phyloP scores from a whole-genome alignment of 129 eudicot genomes.

The Scalesia atractyloides region DNA sequence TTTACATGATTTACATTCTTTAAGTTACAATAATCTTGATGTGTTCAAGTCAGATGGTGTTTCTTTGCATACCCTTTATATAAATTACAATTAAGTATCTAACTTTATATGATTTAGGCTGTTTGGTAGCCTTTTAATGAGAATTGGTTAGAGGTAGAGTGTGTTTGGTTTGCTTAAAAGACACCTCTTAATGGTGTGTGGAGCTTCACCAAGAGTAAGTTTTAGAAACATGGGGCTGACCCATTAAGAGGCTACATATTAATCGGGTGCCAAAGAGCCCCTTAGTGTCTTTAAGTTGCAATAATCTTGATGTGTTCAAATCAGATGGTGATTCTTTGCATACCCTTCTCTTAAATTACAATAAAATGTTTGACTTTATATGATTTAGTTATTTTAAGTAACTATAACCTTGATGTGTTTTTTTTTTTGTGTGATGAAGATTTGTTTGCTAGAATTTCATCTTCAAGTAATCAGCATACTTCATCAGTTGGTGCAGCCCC shows the following conservation, averaged over 20 bases:
- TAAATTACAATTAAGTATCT: neutral
- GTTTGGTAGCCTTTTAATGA: no score
- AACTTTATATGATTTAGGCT: neutral
- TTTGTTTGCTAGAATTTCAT: constrained; percentile 63
- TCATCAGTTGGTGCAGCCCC: constrained; percentile 83
- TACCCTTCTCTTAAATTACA: neutral
- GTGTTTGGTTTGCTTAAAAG: no score
- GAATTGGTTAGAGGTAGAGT: no score
- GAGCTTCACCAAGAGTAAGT: no score
- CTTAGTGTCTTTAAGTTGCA: no score
- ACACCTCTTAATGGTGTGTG: no score
- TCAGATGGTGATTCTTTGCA: constrained; percentile 37
- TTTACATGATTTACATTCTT: neutral
- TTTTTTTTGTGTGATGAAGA: constrained; percentile 35
- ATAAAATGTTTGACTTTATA: neutral
- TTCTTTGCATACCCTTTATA: constrained; percentile 3
- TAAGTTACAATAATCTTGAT: neutral
- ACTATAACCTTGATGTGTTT: constrained; percentile 6
- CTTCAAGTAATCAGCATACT: constrained; percentile 62
- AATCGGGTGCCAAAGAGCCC: no score
- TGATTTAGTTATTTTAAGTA: neutral
- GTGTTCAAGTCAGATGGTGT: constrained; percentile 41
- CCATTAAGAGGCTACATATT: no score
- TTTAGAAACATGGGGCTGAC: no score
- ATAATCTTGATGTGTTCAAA: neutral